A percentile compares a stretch with the other conserved stretches of the same genome.
Evolutionary conservation across 768 basidiomycete genomes (phyloP).

Genomic region (Hortiboletus campestris): DNA sequence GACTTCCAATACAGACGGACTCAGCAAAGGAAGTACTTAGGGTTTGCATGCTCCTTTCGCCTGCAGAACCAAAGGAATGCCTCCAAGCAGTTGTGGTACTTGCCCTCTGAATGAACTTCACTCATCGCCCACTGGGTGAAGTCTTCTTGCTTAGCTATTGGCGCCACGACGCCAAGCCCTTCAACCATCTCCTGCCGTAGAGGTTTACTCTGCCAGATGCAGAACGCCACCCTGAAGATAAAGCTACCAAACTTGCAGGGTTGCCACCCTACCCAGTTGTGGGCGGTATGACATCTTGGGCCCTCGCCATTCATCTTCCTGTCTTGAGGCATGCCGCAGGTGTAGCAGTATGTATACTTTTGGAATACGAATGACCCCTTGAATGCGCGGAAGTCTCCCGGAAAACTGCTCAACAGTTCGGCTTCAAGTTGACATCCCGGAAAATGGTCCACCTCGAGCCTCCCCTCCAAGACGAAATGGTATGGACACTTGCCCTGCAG

Average conservation of each 20-base stretch:
- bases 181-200: neutral
- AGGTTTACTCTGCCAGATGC: neutral
- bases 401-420: neutral
- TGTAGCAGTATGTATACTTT: neutral
- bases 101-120: neutral
- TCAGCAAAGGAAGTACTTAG: neutral
- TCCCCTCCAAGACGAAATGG: neutral
- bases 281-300: neutral
- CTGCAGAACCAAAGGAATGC: constrained; percentile 7
- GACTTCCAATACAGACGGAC: no score
- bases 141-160: neutral
- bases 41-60: neutral
- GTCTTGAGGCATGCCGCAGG: neutral
- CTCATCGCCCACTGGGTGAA: neutral
- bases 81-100: constrained; percentile 7
- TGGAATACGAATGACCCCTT: neutral
- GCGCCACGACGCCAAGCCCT: neutral
- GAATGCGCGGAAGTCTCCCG: neutral
- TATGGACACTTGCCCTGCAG: constrained; percentile 6
- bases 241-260: neutral
- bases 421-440: neutral
- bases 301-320: neutral
- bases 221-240: neutral
- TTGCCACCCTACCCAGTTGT: neutral
- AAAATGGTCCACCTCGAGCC: neutral